phyloP scores from a whole-genome alignment of 176 grass and related monocot species.

The Avena atlantica region DNA sequence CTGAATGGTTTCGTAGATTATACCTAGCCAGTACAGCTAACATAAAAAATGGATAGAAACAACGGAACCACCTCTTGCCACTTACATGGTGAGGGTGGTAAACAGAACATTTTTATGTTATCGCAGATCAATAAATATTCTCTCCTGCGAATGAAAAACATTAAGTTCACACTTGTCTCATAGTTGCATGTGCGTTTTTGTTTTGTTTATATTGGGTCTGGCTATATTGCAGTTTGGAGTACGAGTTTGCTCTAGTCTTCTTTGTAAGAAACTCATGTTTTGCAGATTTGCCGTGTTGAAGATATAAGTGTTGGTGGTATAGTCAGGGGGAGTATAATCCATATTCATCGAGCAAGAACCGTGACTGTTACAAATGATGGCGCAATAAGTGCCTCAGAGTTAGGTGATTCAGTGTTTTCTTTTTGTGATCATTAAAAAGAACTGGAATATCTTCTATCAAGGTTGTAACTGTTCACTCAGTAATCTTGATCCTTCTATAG shows the following conservation, averaged over 20 bases:
- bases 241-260: constrained; percentile 16
- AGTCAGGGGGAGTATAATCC: constrained; percentile 89
- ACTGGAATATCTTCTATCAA: constrained; percentile 28
- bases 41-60: neutral
- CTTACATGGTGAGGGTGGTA: neutral
- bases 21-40: neutral
- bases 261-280: constrained; percentile 17
- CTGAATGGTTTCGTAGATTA: constrained; percentile 10
- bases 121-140: neutral
- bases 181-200: constrained; percentile 28
- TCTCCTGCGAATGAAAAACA: constrained; percentile 14
- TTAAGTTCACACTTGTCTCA: constrained; percentile 10
- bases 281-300: constrained; percentile 97
- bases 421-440: constrained; percentile 35
- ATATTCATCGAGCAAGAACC: constrained; percentile 98
- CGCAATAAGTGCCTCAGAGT: constrained; percentile 94
- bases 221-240: constrained; percentile 5
- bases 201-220: neutral
- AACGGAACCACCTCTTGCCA: neutral
- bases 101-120: neutral
- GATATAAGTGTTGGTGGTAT: constrained; percentile 81
- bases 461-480: constrained; percentile 39
- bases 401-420: constrained; percentile 83
- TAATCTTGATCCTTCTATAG: constrained; percentile 48
- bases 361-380: constrained; percentile 72